phyloP scores from a whole-genome alignment of 1,284 basidiomycete genomes.

The Tremellales sp. region DNA sequence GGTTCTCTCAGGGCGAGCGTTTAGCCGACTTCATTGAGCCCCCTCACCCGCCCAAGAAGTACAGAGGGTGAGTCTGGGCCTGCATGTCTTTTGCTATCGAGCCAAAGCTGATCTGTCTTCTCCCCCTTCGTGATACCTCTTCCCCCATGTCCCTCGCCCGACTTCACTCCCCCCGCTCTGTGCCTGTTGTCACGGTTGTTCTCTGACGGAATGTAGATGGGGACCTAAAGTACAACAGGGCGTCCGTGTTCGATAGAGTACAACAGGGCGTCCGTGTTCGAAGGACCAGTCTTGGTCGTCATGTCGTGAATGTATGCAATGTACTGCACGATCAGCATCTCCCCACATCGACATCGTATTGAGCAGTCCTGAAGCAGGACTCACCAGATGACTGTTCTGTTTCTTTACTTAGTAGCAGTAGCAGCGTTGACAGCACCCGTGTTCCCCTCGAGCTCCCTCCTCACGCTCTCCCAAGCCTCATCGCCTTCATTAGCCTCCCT shows the following conservation, averaged over 20 bases:
- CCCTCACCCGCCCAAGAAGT: slow-evolving; percentile 37
- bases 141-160: background rate
- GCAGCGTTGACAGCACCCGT: background rate
- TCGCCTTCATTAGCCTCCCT: slow-evolving; percentile 20
- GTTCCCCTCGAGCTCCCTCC: slow-evolving; percentile 36
- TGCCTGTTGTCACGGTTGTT: background rate
- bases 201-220: slow-evolving; percentile 11
- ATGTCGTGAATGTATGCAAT: too few species aligned
- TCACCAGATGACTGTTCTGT: too few species aligned
- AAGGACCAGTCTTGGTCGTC: too few species aligned
- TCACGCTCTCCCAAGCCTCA: slow-evolving; percentile 40
- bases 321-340: too few species aligned
- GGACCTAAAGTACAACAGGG: slow-evolving; percentile 23
- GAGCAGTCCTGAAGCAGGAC: too few species aligned
- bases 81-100: background rate
- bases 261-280: background rate
- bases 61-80: slow-evolving; percentile 39
- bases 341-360: too few species aligned
- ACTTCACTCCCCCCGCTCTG: background rate
- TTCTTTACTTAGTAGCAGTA: slow-evolving; percentile 1
- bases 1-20: slow-evolving; percentile 32
- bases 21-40: slow-evolving; percentile 29
- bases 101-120: background rate
- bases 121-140: background rate
- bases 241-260: slow-evolving; percentile 11